A percentile compares a stretch with the other conserved stretches of the same genome.
phyloP scores from a whole-genome alignment of 306 rosid genomes.

The Quercus rubra region DNA sequence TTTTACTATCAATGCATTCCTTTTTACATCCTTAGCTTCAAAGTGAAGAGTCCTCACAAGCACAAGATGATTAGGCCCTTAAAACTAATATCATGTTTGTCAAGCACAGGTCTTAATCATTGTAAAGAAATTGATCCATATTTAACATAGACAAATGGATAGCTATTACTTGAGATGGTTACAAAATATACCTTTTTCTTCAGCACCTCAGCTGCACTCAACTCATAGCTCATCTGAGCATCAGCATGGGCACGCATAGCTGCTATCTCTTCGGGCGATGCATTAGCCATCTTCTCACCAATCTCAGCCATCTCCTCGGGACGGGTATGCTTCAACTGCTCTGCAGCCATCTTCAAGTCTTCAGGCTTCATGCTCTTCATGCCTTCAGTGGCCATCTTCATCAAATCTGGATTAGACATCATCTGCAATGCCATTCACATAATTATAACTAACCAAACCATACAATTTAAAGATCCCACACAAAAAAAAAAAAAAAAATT shows the following conservation, averaged over 20 bases:
- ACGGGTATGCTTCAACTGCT: conserved; percentile 79
- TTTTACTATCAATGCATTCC: background rate
- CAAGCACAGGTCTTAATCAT: background rate
- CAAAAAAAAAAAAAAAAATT: too few relatives aligned
- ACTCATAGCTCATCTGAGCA: conserved; percentile 60
- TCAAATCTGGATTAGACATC: conserved; percentile 90
- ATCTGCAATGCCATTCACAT: conserved; percentile 47
- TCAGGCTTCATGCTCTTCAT: conserved; percentile 86
- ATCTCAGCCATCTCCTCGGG: conserved; percentile 97
- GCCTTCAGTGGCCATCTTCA: conserved; percentile 93
- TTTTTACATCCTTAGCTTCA: background rate
- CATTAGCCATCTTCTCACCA: conserved; percentile 83
- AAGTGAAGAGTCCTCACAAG: background rate
- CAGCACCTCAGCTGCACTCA: conserved; percentile 79
- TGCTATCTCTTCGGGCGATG: conserved; percentile 80
- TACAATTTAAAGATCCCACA: background rate
- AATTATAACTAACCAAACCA: background rate
- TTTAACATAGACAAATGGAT: background rate
- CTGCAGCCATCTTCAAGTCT: conserved; percentile 78
- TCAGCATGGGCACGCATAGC: conserved; percentile 70
- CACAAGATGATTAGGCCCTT: background rate
- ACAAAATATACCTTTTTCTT: conserved; percentile 62
- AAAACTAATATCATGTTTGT: background rate
- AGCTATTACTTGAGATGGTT: background rate
- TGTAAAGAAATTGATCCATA: background rate